Base-by-base conservation (phyloP, 257 asterid species). In the Handroanthus guayacan region DNA sequence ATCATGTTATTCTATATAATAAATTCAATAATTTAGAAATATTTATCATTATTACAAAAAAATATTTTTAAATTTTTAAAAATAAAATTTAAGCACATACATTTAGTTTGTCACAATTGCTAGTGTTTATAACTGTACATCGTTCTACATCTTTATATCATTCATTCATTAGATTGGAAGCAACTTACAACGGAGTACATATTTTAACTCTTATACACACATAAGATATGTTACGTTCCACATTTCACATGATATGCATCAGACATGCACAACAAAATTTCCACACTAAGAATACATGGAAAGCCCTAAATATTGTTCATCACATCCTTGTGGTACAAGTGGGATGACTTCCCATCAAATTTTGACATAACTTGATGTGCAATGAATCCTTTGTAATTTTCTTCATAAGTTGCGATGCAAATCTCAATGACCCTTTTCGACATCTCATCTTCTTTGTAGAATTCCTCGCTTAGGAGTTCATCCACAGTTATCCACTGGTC, bases 381-480 rank as follows among this genome's bases (percentile, higher is more conserved):
- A 39, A 69, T 12, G 14, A 82, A 78, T 69, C 83, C 86, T 13
- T 10, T 52, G 68, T 74, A 69, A 0, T 58, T 58, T n/a, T 74
- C 64, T 6, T 79, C 79, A 43, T 70, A 47, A 3, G 77, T 47
- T 0, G 79, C 85, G 73, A 60, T 62, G 9, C 84, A 86, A 48
- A 83, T 83, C 60, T 81, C 81, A 7, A 78, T 81, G 2, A 73
- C 78, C 77, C 54, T 86, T 60, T 70, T 75, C 60, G 75, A 78
- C 86, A 86, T 83, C 66, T 81, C 45, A 61, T 83, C 86, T 69
- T 86, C 87, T 74, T 72, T 34, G 18, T 81, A 86, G 65, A 78
- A 83, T 69, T 69, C 69, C 12, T 83, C 86, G 47, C 69, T 56
- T 34, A 72, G 56, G 56, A 86, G 75, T 38, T 86, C 84, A 4